Evolutionary conservation across 257 asterid genomes (phyloP).

Genomic region (Petunia secreta): DNA sequence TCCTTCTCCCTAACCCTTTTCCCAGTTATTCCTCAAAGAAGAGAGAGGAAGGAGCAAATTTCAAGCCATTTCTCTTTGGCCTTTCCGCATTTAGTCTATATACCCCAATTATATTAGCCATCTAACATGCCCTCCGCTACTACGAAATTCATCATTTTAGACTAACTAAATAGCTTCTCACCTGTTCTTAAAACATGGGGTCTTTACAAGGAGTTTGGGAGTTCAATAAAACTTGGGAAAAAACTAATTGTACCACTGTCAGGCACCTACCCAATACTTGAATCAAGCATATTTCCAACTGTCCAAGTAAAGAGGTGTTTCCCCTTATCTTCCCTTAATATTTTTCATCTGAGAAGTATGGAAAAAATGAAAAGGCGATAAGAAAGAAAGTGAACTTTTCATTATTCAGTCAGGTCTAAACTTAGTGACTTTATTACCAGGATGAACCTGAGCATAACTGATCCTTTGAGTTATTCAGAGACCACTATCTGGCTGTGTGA

Average conservation of each 20-base stretch:
- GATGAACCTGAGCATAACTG: not conserved
- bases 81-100: not conserved
- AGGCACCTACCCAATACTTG: not conserved
- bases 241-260: not conserved
- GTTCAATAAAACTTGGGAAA: not conserved
- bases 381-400: conserved; percentile 12
- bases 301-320: not conserved
- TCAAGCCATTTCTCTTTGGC: conserved; percentile 20
- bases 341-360: not conserved
- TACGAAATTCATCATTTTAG: not conserved
- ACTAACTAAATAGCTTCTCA: not conserved
- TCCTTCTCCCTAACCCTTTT: not conserved
- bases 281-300: conserved; percentile 10
- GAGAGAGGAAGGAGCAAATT: conserved; percentile 7
- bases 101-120: not conserved
- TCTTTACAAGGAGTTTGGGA: not conserved
- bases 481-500: conserved; percentile 6
- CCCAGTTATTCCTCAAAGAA: not conserved
- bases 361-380: not conserved
- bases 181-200: not conserved
- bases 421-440: conserved; percentile 17
- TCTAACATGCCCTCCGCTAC: conserved; percentile 10
- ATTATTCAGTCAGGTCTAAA: conserved; percentile 5
- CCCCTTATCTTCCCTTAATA: not conserved
- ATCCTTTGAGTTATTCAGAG: not conserved